Evolutionary conservation across 2,329 filamentous ascomycete genomes (phyloP), one percentile per base, ranked within the genome.

Genomic region (Trichothecium roseum): DNA sequence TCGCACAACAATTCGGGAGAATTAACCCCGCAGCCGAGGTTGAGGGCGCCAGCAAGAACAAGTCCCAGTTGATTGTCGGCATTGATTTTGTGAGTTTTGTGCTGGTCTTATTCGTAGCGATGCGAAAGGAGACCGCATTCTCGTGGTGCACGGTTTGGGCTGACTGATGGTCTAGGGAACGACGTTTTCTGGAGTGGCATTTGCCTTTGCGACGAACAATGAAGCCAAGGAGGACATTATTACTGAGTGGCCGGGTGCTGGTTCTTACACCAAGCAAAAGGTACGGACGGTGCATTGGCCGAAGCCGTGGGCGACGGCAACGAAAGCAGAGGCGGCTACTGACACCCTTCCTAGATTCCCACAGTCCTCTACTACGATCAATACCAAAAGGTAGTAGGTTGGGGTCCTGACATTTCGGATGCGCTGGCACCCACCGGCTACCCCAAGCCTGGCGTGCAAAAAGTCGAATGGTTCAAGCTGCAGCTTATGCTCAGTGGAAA

Each of bases 331-430:
- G n/a, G n/a, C 20, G 20, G 20, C 10, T 6, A 24, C 20, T 24
- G 20, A 24, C 20, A 10, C 20, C 20, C 6, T 15, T 10, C 31
- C 8, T 52, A 94, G 91, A 96, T 98, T 49, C 91, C 91, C 13
- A 96, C 91, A 12, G 91, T 98, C n/a, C 75, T 98, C 41, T 98
- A 98, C 68, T 98, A 98, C 57, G 91, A 98, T 56, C 89, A 96
- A 63, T 94, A 95, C 60, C 91, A 98, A 55, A 95, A 96, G 62
- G 91, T 98, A 33, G 91, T 96, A n/a, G 91, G 91, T 50, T 98
- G 91, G 91, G 91, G 91, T 42, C 88, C 89, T 38, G 91, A 98
- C 68, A 96, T 96, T 51, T 86, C 91, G 41, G 89, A 96, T 63
- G 91, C 91, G 44, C 74, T 96, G 45, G 89, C 91, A 36, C 91